Evolutionary conservation across 768 basidiomycete genomes (phyloP).

Genomic region (Suillus alpinus): DNA sequence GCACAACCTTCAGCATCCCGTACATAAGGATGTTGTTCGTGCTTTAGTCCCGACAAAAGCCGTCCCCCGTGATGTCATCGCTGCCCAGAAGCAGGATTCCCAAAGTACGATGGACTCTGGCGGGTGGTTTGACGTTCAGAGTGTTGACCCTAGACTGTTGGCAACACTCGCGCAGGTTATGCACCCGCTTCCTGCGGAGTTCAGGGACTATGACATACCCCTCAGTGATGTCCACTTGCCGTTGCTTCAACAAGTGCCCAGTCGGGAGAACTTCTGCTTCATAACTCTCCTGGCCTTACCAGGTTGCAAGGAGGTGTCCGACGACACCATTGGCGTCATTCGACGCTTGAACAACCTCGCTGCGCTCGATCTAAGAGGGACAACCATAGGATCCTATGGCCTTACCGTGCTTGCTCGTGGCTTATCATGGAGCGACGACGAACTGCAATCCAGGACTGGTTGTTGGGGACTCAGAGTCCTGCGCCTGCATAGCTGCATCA

Average conservation of each 20-base stretch:
- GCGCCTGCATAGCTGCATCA: constrained; percentile 50
- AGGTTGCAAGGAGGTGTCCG: constrained; percentile 53
- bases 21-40: constrained; percentile 37
- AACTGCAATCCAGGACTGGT: constrained; percentile 29
- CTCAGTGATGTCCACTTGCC: constrained; percentile 54
- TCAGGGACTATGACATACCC: constrained; percentile 39
- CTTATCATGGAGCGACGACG: constrained; percentile 36
- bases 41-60: constrained; percentile 37
- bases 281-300: constrained; percentile 63
- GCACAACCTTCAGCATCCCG: constrained; percentile 33
- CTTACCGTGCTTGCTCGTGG: constrained; percentile 51
- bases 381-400: constrained; percentile 49
- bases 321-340: constrained; percentile 51
- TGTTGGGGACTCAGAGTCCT: constrained; percentile 62
- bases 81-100: not conserved
- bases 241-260: constrained; percentile 54
- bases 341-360: constrained; percentile 50
- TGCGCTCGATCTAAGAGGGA: constrained; percentile 65
- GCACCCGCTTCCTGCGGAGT: constrained; percentile 44
- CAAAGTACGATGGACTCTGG: not conserved
- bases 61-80: not conserved
- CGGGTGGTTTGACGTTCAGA: constrained; percentile 15
- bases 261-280: constrained; percentile 57
- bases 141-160: constrained; percentile 60
- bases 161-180: constrained; percentile 60